phyloP scores from a whole-genome alignment of 164 flowering plant genomes.

The Dillenia turbinata region DNA sequence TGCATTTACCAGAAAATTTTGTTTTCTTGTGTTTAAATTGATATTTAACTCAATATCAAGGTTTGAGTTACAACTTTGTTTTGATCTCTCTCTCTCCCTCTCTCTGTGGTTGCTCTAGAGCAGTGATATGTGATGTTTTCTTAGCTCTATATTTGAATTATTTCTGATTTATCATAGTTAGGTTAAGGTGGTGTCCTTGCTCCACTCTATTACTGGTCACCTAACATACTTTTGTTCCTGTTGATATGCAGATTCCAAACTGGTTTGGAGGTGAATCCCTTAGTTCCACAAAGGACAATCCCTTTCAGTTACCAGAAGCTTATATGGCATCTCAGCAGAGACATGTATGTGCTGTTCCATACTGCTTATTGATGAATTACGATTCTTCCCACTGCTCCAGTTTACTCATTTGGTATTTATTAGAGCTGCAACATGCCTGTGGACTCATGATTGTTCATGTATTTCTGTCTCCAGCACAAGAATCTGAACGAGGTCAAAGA shows the following conservation, averaged over 20 bases:
- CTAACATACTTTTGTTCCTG: conserved; percentile 2
- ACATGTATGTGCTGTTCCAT: conserved; percentile 51
- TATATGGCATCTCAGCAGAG: conserved; percentile 69
- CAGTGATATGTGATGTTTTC: background rate
- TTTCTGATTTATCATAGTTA: no score
- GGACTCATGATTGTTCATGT: background rate
- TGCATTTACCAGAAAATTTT: background rate
- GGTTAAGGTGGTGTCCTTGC: no score
- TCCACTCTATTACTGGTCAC: background rate
- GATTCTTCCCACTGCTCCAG: background rate
- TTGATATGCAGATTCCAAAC: conserved; percentile 69
- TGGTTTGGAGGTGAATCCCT: conserved; percentile 62
- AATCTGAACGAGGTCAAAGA: conserved; percentile 72
- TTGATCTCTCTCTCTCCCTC: background rate
- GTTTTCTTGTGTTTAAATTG: background rate
- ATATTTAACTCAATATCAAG: background rate
- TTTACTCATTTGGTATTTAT: background rate
- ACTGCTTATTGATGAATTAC: background rate
- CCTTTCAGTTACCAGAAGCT: conserved; percentile 77
- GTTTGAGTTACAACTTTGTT: background rate
- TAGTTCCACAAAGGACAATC: conserved; percentile 72
- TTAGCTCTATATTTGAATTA: no score
- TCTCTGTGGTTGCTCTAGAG: no score
- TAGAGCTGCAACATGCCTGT: background rate
- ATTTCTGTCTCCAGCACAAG: conserved; percentile 40